Evolutionary conservation across 169 alveolate species (phyloP).

Genomic region (Plasmodium yoelii): DNA sequence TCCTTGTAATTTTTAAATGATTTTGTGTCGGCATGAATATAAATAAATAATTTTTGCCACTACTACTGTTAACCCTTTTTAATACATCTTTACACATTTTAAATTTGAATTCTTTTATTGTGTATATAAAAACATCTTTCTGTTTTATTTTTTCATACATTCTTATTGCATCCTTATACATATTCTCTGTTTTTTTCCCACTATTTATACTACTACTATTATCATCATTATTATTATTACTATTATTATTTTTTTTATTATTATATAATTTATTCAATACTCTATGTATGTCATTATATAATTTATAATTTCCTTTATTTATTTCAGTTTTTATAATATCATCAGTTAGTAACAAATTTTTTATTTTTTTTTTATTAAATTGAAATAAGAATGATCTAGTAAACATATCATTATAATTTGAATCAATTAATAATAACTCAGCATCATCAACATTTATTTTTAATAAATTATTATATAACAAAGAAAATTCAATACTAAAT

Average conservation of each 20-base stretch:
- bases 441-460: constrained; percentile 37
- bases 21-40: constrained; percentile 27
- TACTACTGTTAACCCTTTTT: background rate
- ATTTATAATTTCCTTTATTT: constrained; percentile 22
- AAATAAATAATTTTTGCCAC: constrained; percentile 46
- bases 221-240: background rate
- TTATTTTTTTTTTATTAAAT: constrained; percentile 32
- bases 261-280: constrained; percentile 39
- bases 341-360: constrained; percentile 28
- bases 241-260: background rate
- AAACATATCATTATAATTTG: constrained; percentile 30
- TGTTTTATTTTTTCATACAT: constrained; percentile 29
- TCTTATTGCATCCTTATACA: constrained; percentile 21
- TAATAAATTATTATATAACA: constrained; percentile 51
- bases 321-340: constrained; percentile 61
- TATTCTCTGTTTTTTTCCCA: constrained; percentile 2
- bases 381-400: constrained; percentile 40
- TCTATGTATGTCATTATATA: constrained; percentile 44
- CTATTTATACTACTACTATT: background rate
- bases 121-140: constrained; percentile 20
- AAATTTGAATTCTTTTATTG: constrained; percentile 46
- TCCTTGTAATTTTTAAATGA: constrained; percentile 28
- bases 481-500: constrained; percentile 61
- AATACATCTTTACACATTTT: constrained; percentile 33
- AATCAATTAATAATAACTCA: constrained; percentile 39